Base-by-base conservation (phyloP, 345 rosid species). In the Citrus medica region DNA sequence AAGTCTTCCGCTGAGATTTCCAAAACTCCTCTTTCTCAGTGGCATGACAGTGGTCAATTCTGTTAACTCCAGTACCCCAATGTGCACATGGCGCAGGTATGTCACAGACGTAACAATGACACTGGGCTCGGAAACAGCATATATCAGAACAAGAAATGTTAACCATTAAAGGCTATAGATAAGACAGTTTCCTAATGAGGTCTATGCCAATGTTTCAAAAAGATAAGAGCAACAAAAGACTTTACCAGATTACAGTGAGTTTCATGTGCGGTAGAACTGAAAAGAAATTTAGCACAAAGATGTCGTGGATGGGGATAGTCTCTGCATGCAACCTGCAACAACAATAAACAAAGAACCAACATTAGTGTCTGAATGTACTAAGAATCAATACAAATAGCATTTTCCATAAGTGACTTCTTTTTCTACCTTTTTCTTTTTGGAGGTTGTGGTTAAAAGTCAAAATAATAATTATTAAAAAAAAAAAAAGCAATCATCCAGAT, bases 101-200 rank as follows among this genome's bases (percentile, higher is more conserved):
- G 83, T 95, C 98, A 10, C 98, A 95, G 46, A 95, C 98, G 73
- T 90, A 95, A 76, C 97, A 93, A 77, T 95, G 94, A 79, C 98
- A 95, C 97, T 95, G 90, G 81, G 84, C 76, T 79, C 55, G 81
- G 51, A 58, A 67, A 76, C 53, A 38, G 27, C 48, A 35, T n/a
- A 38, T 27, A 78, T 73, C 59, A 74, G 67, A 32, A 56, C 21
- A 77, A 76, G 4, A 37, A 17, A 68, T 56, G 38, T 22, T 66
- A 30, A 32, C 9, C 40, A 56, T 7, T 37, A 2, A 55, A 17
- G 46, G 6, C 42, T 13, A 55, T 1, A 28, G 42, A 30, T 19
- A 28, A 56, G 37, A 37, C 53, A 59, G 46, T 58, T 4, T 13
- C 4, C 17, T 56, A 3, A 58, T 58, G 32, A 35, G 61, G 7